These are phyloP conservation scores for Camellia japonica DNA, from an alignment of 148 eudicot species.

Conservation along the genomic window DNA sequence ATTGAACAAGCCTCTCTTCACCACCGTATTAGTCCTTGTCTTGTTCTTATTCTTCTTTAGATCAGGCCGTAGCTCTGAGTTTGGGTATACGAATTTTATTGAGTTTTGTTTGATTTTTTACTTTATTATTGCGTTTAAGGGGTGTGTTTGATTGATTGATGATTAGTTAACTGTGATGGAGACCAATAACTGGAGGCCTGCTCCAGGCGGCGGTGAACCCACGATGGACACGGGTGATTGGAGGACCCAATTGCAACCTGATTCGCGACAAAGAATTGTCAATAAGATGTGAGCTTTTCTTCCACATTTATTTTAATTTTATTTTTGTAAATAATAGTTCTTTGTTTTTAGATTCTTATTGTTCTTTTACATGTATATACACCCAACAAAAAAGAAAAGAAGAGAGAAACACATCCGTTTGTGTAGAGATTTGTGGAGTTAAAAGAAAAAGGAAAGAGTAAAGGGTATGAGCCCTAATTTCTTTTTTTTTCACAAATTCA, in stretches of 20 bases:
- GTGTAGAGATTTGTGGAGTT: no score
- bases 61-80: not conserved
- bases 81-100: not conserved
- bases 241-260: slow-evolving; percentile 48
- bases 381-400: no score
- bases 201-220: slow-evolving; percentile 26
- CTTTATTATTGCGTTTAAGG: not conserved
- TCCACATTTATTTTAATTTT: not conserved
- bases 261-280: slow-evolving; percentile 46
- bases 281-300: slow-evolving; percentile 48
- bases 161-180: slow-evolving; percentile 7
- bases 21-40: not conserved
- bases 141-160: not conserved
- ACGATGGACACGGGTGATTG: slow-evolving; percentile 52
- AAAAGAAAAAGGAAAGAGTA: no score
- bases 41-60: not conserved
- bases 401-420: no score
- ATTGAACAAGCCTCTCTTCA: not conserved
- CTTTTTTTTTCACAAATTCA: no score
- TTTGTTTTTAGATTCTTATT: no score
- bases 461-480: no score
- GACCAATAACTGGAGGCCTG: slow-evolving; percentile 31
- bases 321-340: not conserved
- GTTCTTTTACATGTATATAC: not conserved
- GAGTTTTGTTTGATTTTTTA: not conserved